phyloP scores from a whole-genome alignment of 164 flowering plant species.

The Annona cherimola region DNA sequence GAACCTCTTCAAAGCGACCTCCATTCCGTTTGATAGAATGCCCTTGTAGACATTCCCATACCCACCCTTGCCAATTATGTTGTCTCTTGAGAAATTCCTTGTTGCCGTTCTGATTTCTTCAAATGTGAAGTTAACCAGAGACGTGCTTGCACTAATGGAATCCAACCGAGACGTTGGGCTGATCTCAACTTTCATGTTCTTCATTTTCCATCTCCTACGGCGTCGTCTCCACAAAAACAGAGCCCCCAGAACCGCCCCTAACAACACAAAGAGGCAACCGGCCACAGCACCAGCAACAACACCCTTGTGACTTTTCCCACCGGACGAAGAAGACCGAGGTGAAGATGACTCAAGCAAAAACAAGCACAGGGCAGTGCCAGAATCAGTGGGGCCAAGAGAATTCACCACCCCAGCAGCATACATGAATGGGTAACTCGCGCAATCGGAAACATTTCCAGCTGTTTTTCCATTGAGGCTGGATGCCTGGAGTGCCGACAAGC shows the following conservation, averaged over 20 bases:
- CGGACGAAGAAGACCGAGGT: background rate
- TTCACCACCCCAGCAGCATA: slow-evolving; percentile 36
- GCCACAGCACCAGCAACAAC: slow-evolving; percentile 30
- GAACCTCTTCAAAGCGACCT: slow-evolving; percentile 81
- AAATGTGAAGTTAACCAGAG: slow-evolving; percentile 44
- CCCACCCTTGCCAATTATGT: slow-evolving; percentile 80
- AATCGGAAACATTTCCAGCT: slow-evolving; percentile 34
- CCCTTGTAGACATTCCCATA: slow-evolving; percentile 91
- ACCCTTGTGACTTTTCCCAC: slow-evolving; percentile 12
- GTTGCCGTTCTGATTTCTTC: slow-evolving; percentile 74
- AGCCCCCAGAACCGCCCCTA: slow-evolving; percentile 19
- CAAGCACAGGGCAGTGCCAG: slow-evolving; percentile 26
- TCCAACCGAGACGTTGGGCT: slow-evolving; percentile 32
- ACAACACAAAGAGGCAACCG: slow-evolving; percentile 20
- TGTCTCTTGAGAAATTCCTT: slow-evolving; percentile 52
- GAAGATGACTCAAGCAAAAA: slow-evolving; percentile 17
- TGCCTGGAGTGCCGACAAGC: slow-evolving; percentile 20
- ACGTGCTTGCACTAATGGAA: slow-evolving; percentile 48
- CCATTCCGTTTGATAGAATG: slow-evolving; percentile 53
- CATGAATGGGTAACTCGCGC: slow-evolving; percentile 28
- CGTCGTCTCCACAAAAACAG: slow-evolving; percentile 27
- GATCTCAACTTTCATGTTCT: slow-evolving; percentile 15
- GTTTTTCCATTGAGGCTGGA: slow-evolving; percentile 21
- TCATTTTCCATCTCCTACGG: slow-evolving; percentile 7
- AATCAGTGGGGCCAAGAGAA: slow-evolving; percentile 29